Percentiles rank a stretch among this genome's conserved stretches.
Evolutionary conservation across 2,329 filamentous ascomycete genomes (phyloP).

Genomic region (Monilinia laxa): DNA sequence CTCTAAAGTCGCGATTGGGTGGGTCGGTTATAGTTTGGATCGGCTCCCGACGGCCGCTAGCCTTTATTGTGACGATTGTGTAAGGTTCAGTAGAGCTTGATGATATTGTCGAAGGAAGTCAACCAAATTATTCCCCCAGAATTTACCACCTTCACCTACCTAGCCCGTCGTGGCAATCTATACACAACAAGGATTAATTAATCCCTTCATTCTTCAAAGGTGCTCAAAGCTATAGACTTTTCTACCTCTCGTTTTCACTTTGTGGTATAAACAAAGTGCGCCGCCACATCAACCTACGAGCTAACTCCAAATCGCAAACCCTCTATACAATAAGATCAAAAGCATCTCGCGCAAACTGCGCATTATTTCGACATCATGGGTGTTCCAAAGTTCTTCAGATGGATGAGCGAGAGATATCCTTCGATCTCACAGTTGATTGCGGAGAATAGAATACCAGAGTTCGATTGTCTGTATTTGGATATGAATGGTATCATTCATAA

Average conservation of each 20-base stretch:
- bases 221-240: not conserved
- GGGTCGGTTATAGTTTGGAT: slow-evolving; percentile 28
- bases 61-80: slow-evolving; percentile 9
- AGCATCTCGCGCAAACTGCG: slow-evolving; percentile 1
- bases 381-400: slow-evolving; percentile 63
- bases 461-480: slow-evolving; percentile 93
- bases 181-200: not conserved
- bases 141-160: slow-evolving; percentile 1
- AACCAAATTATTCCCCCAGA: not conserved
- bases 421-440: slow-evolving; percentile 97
- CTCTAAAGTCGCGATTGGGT: slow-evolving; percentile 16
- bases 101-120: slow-evolving; percentile 12
- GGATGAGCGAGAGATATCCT: slow-evolving; percentile 98
- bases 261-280: slow-evolving; percentile 37
- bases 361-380: slow-evolving; percentile 41
- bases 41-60: slow-evolving; percentile 19
- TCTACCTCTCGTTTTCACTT: slow-evolving; percentile 24
- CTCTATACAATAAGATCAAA: slow-evolving; percentile 23
- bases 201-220: not conserved
- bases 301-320: slow-evolving; percentile 22
- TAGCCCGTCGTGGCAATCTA: not conserved
- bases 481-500: slow-evolving; percentile 99
- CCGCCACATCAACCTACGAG: slow-evolving; percentile 24
- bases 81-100: slow-evolving; percentile 14
- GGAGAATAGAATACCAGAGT: slow-evolving; percentile 98